Percentiles rank a stretch among this genome's conserved stretches.
phyloP scores from a whole-genome alignment of 2,329 filamentous ascomycete genomes.

The Cordyceps javanica region DNA sequence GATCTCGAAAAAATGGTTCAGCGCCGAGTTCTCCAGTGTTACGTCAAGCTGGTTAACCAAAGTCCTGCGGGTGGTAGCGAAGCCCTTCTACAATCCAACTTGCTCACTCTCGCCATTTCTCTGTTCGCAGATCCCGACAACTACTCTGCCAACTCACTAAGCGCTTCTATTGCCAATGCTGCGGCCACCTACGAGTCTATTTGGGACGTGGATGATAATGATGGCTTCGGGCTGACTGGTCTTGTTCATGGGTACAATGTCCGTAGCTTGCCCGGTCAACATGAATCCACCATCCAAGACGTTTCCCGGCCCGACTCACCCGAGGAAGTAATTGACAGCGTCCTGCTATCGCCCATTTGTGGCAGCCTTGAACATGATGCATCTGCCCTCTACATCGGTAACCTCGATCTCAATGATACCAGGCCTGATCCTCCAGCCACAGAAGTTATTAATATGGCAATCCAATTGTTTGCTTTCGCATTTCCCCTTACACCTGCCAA shows the following conservation, averaged over 20 bases:
- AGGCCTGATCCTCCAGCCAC: conserved; percentile 76
- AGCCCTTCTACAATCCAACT: conserved; percentile 80
- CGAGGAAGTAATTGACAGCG: conserved; percentile 57
- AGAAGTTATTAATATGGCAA: conserved; percentile 90
- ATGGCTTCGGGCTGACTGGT: conserved; percentile 87
- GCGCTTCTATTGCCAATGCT: conserved; percentile 84
- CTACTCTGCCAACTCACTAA: conserved; percentile 77
- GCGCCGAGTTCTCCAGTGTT: conserved; percentile 88
- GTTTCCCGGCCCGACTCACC: conserved; percentile 49
- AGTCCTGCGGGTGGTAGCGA: conserved; percentile 82
- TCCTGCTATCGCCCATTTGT: conserved; percentile 66
- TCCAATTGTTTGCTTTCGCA: conserved; percentile 85
- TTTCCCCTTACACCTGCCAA: conserved; percentile 84
- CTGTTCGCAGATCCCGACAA: conserved; percentile 91
- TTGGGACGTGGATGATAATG: conserved; percentile 94
- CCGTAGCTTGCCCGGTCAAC: conserved; percentile 63
- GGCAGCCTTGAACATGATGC: conserved; percentile 87
- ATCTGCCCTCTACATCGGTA: conserved; percentile 64
- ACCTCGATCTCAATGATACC: conserved; percentile 35
- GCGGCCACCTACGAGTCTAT: conserved; percentile 87
- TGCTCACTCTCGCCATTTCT: conserved; percentile 82
- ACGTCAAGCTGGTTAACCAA: conserved; percentile 82
- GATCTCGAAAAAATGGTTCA: conserved; percentile 93
- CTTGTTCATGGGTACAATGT: conserved; percentile 73
- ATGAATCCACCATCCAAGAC: conserved; percentile 42